Evolutionary conservation across 1,284 basidiomycete genomes (phyloP), one percentile per base, ranked within the genome.

Genomic region (Rhodotorula sp.): DNA sequence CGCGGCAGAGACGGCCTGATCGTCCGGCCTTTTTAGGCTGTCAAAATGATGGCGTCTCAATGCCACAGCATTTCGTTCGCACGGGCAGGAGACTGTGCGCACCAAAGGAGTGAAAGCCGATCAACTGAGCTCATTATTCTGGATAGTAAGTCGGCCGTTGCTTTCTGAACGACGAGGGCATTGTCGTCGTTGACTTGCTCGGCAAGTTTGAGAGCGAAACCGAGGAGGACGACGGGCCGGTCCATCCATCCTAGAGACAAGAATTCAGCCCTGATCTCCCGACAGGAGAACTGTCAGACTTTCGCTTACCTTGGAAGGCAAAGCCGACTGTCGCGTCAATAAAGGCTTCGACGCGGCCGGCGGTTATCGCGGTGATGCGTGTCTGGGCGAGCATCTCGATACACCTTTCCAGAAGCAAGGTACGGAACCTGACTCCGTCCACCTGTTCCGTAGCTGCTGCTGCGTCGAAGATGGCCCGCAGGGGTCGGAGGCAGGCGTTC

Each of bases 121-220:
- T 42, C 37, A 42, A 42, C 37, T 42, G 37, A 42, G 37, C 10
- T 42, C 37, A 14, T 42, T 8, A 42, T 8, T 12, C 37, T 42
- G 37, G 37, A 42, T 12, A 42, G 37, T 12, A 42, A 42, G 37
- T 42, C 37, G 37, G 14, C 37, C 37, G 37, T 42, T 42, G 37
- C 37, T 42, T 42, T 42, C 37, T 42, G 55, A 1, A 49, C 51
- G 44, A 42, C 65, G 22, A 70, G 61, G n/a, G 60, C 60, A 4
- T 65, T 59, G n/a, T 70, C 65, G 61, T 67, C 64, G 46, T 69
- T 42, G 20, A 68, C 60, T 63, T 71, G 66, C 37, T 71, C 70
- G 29, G 57, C 8, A 24, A 62, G 62, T 1, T 45, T 15, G 8
- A 68, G 30, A 29, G 42, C 26, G 51, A 62, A 66, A 8, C 48